Conservation (phyloP, 2,329 filamentous ascomycete species). For the Aspergillus terreus region DNA sequence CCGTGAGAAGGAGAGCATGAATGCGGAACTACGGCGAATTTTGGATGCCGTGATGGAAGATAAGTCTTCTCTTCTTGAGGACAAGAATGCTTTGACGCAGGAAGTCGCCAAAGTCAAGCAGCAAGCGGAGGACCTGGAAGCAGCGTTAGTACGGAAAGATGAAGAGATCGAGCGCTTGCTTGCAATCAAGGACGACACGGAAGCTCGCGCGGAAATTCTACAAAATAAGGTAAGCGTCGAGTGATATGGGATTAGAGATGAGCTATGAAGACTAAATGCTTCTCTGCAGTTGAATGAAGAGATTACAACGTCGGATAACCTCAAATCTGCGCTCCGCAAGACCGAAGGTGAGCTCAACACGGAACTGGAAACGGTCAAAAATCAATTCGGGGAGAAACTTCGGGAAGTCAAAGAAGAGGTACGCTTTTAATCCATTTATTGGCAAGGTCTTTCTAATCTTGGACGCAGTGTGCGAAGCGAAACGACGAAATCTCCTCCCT, state of each 20-base stretch:
- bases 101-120: slow-evolving; percentile 22
- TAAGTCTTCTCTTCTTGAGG: slow-evolving; percentile 20
- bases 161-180: slow-evolving; percentile 21
- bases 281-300: slow-evolving; percentile 22
- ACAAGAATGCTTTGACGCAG: slow-evolving; percentile 18
- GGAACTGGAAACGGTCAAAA: slow-evolving; percentile 18
- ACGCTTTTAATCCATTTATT: neutral
- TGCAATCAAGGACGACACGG: slow-evolving; percentile 17
- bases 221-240: slow-evolving; percentile 22
- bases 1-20: slow-evolving; percentile 18
- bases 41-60: slow-evolving; percentile 22
- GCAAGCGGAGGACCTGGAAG: slow-evolving; percentile 18
- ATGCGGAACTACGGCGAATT: slow-evolving; percentile 16
- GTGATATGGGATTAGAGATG: neutral
- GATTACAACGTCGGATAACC: slow-evolving; percentile 15
- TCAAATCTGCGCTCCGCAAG: slow-evolving; percentile 19
- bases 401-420: slow-evolving; percentile 22
- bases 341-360: slow-evolving; percentile 16
- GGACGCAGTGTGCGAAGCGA: slow-evolving; percentile 18
- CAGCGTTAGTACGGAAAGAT: slow-evolving; percentile 21
- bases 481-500: slow-evolving; percentile 25
- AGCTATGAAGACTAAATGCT: slow-evolving; percentile 6
- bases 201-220: slow-evolving; percentile 13
- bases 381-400: slow-evolving; percentile 19
- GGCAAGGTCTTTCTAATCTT: neutral